These are phyloP conservation scores for Mariannaea sp. DNA, from an alignment of 2,329 filamentous ascomycete genomes.

Conservation along the genomic window DNA sequence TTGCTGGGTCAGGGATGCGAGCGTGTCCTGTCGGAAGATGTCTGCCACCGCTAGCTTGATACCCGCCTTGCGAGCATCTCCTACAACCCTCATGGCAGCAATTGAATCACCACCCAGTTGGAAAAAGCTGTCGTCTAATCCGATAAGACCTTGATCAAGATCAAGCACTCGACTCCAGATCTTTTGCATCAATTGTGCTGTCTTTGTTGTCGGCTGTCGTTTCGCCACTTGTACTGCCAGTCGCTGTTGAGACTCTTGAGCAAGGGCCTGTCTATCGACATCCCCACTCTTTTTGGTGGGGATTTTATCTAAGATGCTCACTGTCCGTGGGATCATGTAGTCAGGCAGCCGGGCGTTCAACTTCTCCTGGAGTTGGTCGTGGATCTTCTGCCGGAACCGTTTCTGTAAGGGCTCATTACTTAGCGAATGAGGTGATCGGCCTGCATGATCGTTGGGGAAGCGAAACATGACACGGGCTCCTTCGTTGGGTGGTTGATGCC, in stretches of 20 bases:
- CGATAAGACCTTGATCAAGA: constrained; percentile 42
- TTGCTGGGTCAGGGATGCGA: background rate
- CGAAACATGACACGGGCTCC: constrained; percentile 21
- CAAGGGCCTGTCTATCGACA: constrained; percentile 28
- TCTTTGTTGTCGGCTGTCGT: constrained; percentile 7
- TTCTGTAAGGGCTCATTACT: constrained; percentile 5
- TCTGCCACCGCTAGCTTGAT: constrained; percentile 18
- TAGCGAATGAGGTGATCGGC: background rate
- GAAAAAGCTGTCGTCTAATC: constrained; percentile 54
- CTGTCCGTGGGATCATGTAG: constrained; percentile 36
- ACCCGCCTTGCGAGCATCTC: constrained; percentile 12
- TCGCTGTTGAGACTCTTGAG: background rate
- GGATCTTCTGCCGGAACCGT: background rate
- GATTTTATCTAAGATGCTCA: constrained; percentile 32
- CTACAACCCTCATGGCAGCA: constrained; percentile 52
- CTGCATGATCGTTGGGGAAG: constrained; percentile 29
- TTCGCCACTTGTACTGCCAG: background rate
- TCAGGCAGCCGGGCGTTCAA: constrained; percentile 21
- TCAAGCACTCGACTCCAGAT: constrained; percentile 47
- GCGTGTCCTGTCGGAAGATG: constrained; percentile 14
- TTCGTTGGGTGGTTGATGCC: constrained; percentile 38
- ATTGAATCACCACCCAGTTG: constrained; percentile 56
- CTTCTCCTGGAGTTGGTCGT: background rate
- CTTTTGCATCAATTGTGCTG: constrained; percentile 34
- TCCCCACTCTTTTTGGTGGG: constrained; percentile 37